phyloP scores from a whole-genome alignment of 768 basidiomycete species.

The Amanita inopinata region DNA sequence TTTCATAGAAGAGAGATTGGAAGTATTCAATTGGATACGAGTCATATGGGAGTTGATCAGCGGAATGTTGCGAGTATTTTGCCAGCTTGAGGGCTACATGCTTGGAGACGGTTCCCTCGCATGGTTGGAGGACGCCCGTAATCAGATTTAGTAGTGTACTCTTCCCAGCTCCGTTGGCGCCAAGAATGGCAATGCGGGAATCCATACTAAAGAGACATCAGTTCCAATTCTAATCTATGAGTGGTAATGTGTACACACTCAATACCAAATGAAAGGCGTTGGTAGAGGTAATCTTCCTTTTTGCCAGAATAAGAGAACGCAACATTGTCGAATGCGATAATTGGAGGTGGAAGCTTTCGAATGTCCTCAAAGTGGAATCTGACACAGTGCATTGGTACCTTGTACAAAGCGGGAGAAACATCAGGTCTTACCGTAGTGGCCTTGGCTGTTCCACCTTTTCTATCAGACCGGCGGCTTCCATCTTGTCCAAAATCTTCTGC shows the following conservation, averaged over 20 bases:
- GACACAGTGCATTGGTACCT: slow-evolving; percentile 3
- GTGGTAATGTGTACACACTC: slow-evolving; percentile 50
- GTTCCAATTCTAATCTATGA: not conserved
- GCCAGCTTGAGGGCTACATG: slow-evolving; percentile 89
- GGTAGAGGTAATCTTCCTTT: slow-evolving; percentile 80
- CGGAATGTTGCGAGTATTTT: slow-evolving; percentile 98
- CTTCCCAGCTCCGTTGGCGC: slow-evolving; percentile 88
- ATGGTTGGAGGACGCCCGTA: slow-evolving; percentile 71
- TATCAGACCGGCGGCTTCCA: slow-evolving; percentile 97
- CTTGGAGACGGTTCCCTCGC: slow-evolving; percentile 80
- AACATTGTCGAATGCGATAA: slow-evolving; percentile 91
- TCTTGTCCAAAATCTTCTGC: slow-evolving; percentile 99
- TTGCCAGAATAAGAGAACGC: slow-evolving; percentile 94
- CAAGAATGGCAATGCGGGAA: slow-evolving; percentile 85
- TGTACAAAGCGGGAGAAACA: not conserved
- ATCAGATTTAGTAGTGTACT: slow-evolving; percentile 89
- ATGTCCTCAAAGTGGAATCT: slow-evolving; percentile 96
- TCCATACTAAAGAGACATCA: slow-evolving; percentile 79
- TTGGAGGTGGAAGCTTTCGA: slow-evolving; percentile 87
- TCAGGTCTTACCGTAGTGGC: slow-evolving; percentile 39
- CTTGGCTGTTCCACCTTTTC: slow-evolving; percentile 77
- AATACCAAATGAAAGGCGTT: slow-evolving; percentile 70
- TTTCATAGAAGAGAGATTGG: slow-evolving; percentile 64
- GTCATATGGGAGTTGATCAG: slow-evolving; percentile 96
- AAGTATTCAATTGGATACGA: slow-evolving; percentile 90